Base-by-base conservation (phyloP, 352 stramenopile genomes). In the Pythium vanterpoolii region DNA sequence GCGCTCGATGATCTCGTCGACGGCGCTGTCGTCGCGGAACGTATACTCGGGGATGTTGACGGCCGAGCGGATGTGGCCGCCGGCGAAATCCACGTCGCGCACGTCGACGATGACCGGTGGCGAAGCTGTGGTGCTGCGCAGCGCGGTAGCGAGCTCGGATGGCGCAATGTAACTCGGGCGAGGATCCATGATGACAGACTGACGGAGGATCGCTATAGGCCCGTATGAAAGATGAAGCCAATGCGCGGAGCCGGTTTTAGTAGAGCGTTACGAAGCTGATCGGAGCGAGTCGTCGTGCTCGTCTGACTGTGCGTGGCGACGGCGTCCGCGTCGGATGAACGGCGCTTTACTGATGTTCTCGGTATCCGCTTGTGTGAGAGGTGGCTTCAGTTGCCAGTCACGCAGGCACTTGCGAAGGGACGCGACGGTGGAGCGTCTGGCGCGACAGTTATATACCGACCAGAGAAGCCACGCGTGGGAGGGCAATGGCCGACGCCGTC, bases 11-110 rank as follows among this genome's bases (percentile, higher is more conserved):
- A 95, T 66, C 40, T 73, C 74, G 62, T 95, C 83, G 26, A 95
- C 80, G n/a, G 87, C 71, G 50, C 81, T 76, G 62, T 95, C 82
- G 53, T 91, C 80, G 54, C 87, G 77, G 57, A 95, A 92, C 67
- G 82, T 73, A 26, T 84, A 83, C 67, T 90, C 80, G 0, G 84
- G 75, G 33, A 93, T 64, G 67, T 95, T 95, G 47, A 93, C 62
- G 4, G 83, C 83, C 19, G 70, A 74, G 68, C 77, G 76, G 50
- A 93, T 93, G 65, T 93, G 83, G 38, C 83, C 83, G 39, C 78
- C 80, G 7, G 66, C 73, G 54, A 83, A 90, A 69, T 91, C 80
- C 23, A 76, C 74, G 66, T 89, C 83, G 26, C 83, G 83, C 63
- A 93, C 83, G 64, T 93, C 83, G 34, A 93, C 79, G 49, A 92